These are phyloP conservation scores for Alternaria burnsii DNA, from an alignment of 2,329 filamentous ascomycete species.

Conservation along the genomic window DNA sequence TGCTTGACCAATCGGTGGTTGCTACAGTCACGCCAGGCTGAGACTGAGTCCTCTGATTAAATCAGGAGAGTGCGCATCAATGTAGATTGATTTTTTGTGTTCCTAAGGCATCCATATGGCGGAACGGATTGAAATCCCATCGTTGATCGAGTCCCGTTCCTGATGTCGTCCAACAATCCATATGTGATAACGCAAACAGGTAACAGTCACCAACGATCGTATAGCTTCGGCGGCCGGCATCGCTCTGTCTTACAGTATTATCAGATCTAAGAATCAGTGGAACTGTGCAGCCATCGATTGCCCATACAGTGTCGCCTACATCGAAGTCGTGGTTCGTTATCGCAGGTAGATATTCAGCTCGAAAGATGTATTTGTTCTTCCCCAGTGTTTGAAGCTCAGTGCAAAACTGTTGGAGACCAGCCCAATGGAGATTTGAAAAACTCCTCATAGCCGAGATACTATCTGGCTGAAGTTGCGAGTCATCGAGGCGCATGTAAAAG, in stretches of 20 bases:
- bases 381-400: constrained; percentile 12
- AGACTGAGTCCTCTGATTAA: background rate
- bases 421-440: background rate
- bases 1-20: background rate
- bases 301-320: constrained; percentile 20
- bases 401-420: constrained; percentile 12
- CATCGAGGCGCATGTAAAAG: background rate
- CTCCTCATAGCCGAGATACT: background rate
- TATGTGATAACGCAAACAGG: constrained; percentile 17
- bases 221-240: background rate
- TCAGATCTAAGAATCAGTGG: constrained; percentile 16
- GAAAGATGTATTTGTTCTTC: constrained; percentile 15
- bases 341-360: constrained; percentile 15
- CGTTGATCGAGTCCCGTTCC: constrained; percentile 15
- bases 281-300: constrained; percentile 17
- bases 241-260: rapidly evolving
- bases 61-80: background rate
- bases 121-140: constrained; percentile 24
- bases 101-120: constrained; percentile 15
- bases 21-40: background rate
- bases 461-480: background rate
- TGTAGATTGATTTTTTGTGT: constrained; percentile 15
- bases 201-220: constrained; percentile 18
- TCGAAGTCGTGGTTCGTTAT: constrained; percentile 10
- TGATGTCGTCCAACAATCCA: constrained; percentile 18